Evolutionary conservation across 129 eudicot species (phyloP).

Genomic region (Centella asiatica): DNA sequence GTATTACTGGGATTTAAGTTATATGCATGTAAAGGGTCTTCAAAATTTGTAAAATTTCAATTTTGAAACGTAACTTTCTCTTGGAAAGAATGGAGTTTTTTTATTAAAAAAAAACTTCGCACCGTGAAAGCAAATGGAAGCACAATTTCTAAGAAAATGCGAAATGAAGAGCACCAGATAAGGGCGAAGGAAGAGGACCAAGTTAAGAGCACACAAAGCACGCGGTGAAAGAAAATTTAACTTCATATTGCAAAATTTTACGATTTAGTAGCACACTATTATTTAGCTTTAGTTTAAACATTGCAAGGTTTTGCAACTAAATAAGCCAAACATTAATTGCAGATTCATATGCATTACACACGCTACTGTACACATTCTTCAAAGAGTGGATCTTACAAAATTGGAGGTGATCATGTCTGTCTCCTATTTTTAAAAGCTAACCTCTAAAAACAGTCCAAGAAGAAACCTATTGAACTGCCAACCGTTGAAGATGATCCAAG

Average conservation of each 20-base stretch:
- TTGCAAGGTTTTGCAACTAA: conserved; percentile 9
- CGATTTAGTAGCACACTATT: conserved; percentile 4
- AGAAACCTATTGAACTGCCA: conserved; percentile 74
- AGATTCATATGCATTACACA: conserved; percentile 21
- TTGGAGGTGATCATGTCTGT: conserved; percentile 25
- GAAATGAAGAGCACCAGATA: background rate
- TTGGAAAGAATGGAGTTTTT: no score
- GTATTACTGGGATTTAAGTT: no score
- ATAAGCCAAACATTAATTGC: conserved; percentile 9
- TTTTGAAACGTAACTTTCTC: no score
- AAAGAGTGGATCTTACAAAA: conserved; percentile 44
- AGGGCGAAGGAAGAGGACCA: background rate
- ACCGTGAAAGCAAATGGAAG: no score
- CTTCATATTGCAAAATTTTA: background rate
- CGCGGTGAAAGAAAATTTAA: background rate
- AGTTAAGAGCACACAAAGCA: background rate
- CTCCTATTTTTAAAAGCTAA: conserved; percentile 31
- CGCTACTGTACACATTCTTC: conserved; percentile 37
- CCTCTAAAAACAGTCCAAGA: conserved; percentile 25
- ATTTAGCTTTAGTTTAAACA: conserved; percentile 5
- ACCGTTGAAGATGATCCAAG: conserved; percentile 88
- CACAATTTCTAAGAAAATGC: no score
- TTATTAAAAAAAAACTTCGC: no score
- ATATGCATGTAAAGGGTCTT: no score
- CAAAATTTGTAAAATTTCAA: no score